A percentile compares a stretch with the other conserved stretches of the same genome.
phyloP scores from a whole-genome alignment of 306 rosid species.

The Dalbergia cultrata region DNA sequence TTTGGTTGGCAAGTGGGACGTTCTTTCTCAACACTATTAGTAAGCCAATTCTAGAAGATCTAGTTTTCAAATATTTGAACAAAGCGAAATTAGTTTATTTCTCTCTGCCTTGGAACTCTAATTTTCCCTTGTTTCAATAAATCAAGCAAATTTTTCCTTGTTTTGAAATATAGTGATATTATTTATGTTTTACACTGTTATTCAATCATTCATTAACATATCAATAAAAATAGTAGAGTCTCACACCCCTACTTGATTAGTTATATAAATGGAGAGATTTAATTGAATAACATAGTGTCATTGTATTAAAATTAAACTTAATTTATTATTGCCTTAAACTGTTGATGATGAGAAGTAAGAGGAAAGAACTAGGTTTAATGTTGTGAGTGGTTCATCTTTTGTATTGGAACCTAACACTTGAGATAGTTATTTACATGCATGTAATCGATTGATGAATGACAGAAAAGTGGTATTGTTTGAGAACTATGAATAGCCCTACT shows the following conservation, averaged over 20 bases:
- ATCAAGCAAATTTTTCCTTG: background rate
- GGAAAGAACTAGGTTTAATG: background rate
- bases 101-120: background rate
- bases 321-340: background rate
- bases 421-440: constrained; percentile 8
- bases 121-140: constrained; percentile 12
- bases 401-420: constrained; percentile 1
- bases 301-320: no score
- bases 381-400: constrained; percentile 23
- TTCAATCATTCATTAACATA: no score
- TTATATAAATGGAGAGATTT: no score
- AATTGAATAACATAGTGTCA: no score
- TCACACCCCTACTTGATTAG: no score
- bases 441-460: constrained; percentile 14
- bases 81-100: background rate
- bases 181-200: background rate
- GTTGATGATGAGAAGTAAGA: constrained; percentile 4
- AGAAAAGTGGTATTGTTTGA: background rate
- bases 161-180: constrained; percentile 13
- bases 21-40: constrained; percentile 36
- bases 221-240: no score
- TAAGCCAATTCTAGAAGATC: constrained; percentile 19
- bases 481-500: constrained; percentile 2
- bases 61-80: constrained; percentile 6
- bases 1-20: constrained; percentile 36